Base-by-base conservation (phyloP, 78 protist species). In the Guillardia theta region DNA sequence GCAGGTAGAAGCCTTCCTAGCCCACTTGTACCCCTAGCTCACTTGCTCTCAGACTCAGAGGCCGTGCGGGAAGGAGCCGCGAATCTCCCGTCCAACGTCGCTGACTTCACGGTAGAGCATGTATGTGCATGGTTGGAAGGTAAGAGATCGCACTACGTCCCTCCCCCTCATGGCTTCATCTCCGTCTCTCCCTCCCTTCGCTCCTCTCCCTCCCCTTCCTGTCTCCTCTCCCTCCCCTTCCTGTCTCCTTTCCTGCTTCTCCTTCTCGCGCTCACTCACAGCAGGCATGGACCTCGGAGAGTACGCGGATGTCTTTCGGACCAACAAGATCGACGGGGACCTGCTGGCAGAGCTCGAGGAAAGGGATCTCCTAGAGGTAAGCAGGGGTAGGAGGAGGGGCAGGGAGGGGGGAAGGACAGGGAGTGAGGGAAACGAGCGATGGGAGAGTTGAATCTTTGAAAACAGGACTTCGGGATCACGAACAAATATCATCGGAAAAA, bases 251-350 rank as follows among this genome's bases (percentile, higher is more conserved):
- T 12, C 18, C 62, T 53, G 62, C 18, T 12, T 53, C 33, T 53
- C 33, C 18, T 12, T 53, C 33, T 53, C 18, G 62, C 18, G 62
- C 18, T 12, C 18, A 18, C 18, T 12, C 33, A 12, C 18, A 21
- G 33, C 12, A 53, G 62, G 62, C 46, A 70, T 24, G 83, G 83
- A 70, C 46, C 6, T 70, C n/a, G 83, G 83, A 43, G 83, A 70
- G 83, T 70, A 70, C 6, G 83, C 10, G 45, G 46, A 70, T 15
- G 41, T 70, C 27, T 70, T 70, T 43, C 6, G 83, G n/a, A 43
- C 83, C 41, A 70, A 70, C 83, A 70, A 70, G 6, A 70, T 70
- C 83, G 83, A 70, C 83, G 83, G 83, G 4, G 83, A 70, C 46
- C 83, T 70, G 45, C 83, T 70, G n/a, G 36, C 46, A 15, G 83